phyloP scores from a whole-genome alignment of 176 grass and related monocot genomes.

The Saccharum officinarum region DNA sequence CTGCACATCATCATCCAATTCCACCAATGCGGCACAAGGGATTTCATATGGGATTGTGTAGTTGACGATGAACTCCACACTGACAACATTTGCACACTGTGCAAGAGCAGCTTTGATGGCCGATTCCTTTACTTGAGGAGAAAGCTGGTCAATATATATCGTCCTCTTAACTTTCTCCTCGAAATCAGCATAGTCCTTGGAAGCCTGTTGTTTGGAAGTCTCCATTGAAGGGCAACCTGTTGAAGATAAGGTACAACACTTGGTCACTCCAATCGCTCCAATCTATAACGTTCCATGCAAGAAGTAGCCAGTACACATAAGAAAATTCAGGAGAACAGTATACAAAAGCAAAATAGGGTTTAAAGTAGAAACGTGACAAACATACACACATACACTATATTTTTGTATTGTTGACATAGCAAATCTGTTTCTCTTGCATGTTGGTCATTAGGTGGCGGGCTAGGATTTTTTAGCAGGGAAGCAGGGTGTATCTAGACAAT shows the following conservation, averaged over 20 bases:
- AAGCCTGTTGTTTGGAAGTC: slow-evolving; percentile 29
- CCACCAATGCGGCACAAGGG: slow-evolving; percentile 44
- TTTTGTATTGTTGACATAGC: background rate
- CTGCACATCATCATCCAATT: slow-evolving; percentile 39
- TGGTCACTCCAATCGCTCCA: background rate
- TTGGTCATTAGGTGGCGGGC: background rate
- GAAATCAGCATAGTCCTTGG: slow-evolving; percentile 50
- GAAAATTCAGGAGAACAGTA: background rate
- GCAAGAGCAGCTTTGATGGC: slow-evolving; percentile 61
- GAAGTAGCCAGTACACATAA: background rate
- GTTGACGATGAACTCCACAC: slow-evolving; percentile 60
- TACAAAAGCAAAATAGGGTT: background rate
- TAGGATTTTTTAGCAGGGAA: background rate
- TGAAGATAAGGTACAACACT: background rate
- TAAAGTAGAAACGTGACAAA: background rate
- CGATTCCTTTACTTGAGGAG: slow-evolving; percentile 38
- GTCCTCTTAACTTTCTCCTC: slow-evolving; percentile 47
- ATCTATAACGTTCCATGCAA: background rate
- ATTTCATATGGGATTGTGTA: slow-evolving; percentile 57
- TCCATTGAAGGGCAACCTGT: slow-evolving; percentile 31
- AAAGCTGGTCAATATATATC: slow-evolving; percentile 62
- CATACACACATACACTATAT: background rate
- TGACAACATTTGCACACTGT: slow-evolving; percentile 51
- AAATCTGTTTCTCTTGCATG: background rate
- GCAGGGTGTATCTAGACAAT: background rate